Conservation (phyloP, 352 stramenopile genomes). For the Phytophthora uliginosa region DNA sequence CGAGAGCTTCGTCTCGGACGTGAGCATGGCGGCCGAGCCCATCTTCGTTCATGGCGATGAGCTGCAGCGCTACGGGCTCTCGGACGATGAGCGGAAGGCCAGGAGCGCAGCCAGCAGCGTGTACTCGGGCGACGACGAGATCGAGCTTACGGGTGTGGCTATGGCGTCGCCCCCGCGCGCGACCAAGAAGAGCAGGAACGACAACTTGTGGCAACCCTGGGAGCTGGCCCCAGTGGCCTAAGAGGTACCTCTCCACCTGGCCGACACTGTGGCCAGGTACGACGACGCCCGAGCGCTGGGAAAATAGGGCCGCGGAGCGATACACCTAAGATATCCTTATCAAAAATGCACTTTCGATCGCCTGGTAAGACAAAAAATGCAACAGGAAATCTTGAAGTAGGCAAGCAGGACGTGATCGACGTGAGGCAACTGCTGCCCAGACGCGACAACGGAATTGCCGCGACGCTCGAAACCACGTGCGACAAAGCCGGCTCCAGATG, state of each 20-base stretch:
- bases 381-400: not conserved
- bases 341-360: not conserved
- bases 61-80: conserved; percentile 36
- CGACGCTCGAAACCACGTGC: not conserved
- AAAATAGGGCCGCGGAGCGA: not conserved
- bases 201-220: conserved; percentile 83
- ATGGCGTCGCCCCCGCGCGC: conserved; percentile 43
- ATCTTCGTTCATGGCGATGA: conserved; percentile 48
- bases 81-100: conserved; percentile 56
- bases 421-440: not conserved
- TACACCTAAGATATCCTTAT: not conserved
- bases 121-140: conserved; percentile 66
- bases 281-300: not conserved
- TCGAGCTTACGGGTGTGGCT: conserved; percentile 74
- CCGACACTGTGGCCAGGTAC: conserved; percentile 19
- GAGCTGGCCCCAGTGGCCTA: conserved; percentile 69
- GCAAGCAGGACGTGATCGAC: not conserved
- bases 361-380: not conserved
- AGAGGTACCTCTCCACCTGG: conserved; percentile 11
- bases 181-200: conserved; percentile 48
- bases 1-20: conserved; percentile 60
- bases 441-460: not conserved
- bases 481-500: not conserved
- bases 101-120: conserved; percentile 41
- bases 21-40: conserved; percentile 44